Evolutionary conservation across 1,284 basidiomycete species (phyloP).

Genomic region (Cryptococcus sp.): DNA sequence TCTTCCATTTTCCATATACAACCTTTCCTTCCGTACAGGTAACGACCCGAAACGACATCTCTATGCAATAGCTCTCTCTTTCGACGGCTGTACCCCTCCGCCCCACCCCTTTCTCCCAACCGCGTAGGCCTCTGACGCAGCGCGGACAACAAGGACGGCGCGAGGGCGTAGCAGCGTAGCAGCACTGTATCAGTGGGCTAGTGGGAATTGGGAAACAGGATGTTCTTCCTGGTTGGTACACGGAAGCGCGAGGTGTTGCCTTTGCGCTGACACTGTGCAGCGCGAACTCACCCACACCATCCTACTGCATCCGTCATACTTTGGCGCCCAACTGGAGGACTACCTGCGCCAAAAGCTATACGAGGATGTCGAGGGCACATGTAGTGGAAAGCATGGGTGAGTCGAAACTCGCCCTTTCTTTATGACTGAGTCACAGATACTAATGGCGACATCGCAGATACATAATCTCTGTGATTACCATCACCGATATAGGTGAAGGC

Average conservation of each 20-base stretch:
- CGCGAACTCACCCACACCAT: constrained; percentile 95
- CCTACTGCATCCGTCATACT: constrained; percentile 95
- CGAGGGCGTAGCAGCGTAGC: no score
- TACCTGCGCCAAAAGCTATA: constrained; percentile 92
- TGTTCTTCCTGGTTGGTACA: constrained; percentile 53
- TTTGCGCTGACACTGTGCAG: constrained; percentile 55
- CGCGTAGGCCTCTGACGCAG: no score
- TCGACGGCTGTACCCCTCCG: no score
- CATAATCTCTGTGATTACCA: constrained; percentile 92
- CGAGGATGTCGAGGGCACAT: constrained; percentile 95
- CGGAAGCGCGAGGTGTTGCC: constrained; percentile 12
- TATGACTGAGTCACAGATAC: not conserved
- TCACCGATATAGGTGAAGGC: constrained; percentile 84
- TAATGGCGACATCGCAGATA: constrained; percentile 58
- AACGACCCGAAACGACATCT: no score
- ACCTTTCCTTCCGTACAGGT: no score
- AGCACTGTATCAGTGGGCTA: no score
- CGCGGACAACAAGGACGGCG: no score
- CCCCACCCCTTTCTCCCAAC: no score
- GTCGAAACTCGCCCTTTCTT: constrained; percentile 18
- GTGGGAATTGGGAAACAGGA: constrained; percentile 15
- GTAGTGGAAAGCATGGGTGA: constrained; percentile 84
- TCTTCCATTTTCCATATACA: no score
- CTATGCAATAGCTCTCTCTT: no score
- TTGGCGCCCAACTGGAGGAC: constrained; percentile 90